Evolutionary conservation across 257 asterid genomes (phyloP).

Genomic region (Nicotiana attenuata): DNA sequence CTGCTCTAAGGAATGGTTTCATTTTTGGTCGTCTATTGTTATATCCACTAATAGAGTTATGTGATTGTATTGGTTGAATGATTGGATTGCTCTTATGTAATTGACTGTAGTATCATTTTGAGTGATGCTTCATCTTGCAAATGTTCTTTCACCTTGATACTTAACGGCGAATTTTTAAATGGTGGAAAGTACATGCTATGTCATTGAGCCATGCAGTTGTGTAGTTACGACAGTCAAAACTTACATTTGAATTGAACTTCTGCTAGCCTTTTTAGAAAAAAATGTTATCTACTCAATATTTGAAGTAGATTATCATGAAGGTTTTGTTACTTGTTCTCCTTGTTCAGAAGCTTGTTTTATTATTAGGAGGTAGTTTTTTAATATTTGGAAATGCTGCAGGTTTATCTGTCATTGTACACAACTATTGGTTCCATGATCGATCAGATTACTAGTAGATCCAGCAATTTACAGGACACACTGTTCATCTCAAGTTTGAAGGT

Average conservation of each 20-base stretch:
- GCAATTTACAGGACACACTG: slow-evolving; percentile 44
- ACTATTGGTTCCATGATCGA: slow-evolving; percentile 65
- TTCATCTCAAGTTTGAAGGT: slow-evolving; percentile 85
- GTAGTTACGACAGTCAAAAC: not conserved
- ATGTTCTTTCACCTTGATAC: not conserved
- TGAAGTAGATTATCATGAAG: not conserved
- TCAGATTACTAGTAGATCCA: slow-evolving; percentile 34
- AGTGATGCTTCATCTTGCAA: slow-evolving; percentile 23
- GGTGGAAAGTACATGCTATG: not conserved
- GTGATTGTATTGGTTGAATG: no score
- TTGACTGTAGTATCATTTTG: no score
- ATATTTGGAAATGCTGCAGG: slow-evolving; percentile 42
- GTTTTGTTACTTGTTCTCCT: not conserved
- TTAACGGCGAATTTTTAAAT: not conserved
- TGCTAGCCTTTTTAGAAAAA: not conserved
- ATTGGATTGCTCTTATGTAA: no score
- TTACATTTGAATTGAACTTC: not conserved
- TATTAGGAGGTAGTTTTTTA: not conserved
- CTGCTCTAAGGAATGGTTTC: no score
- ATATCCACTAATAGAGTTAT: no score
- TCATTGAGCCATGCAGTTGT: slow-evolving; percentile 2
- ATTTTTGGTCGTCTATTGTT: no score
- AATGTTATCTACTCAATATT: not conserved
- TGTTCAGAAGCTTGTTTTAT: not conserved
- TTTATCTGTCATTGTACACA: slow-evolving; percentile 73